Evolutionary conservation across 75 land plant species (phyloP).

Genomic region (Pinus tabuliformis): DNA sequence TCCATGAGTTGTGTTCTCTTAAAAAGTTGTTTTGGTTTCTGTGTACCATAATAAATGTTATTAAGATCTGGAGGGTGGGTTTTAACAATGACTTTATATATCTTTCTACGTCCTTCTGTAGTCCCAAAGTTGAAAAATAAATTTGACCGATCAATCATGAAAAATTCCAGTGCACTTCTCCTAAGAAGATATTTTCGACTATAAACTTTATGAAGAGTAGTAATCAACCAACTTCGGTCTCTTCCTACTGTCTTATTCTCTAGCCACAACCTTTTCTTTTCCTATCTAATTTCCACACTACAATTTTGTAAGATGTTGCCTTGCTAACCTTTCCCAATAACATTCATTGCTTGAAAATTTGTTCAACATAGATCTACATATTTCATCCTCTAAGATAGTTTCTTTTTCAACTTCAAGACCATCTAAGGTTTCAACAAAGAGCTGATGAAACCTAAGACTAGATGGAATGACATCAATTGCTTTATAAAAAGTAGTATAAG

Average conservation of each 20-base stretch:
- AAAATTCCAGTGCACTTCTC: constrained; percentile 93
- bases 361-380: constrained; percentile 53
- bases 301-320: constrained; percentile 17
- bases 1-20: constrained; percentile 94
- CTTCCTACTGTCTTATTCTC: too few species aligned
- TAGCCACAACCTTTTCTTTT: too few species aligned
- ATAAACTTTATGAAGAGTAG: too few species aligned
- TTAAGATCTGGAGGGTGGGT: constrained; percentile 89
- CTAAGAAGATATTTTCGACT: constrained; percentile 87
- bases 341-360: constrained; percentile 63
- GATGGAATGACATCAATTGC: constrained; percentile 69
- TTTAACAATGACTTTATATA: constrained; percentile 88
- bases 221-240: too few species aligned
- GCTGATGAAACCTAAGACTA: constrained; percentile 54
- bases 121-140: constrained; percentile 97
- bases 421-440: constrained; percentile 73
- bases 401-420: constrained; percentile 38
- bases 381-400: constrained; percentile 52
- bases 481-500: constrained; percentile 55
- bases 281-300: neutral
- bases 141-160: constrained; percentile 95
- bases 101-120: constrained; percentile 61
- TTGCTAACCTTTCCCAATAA: constrained; percentile 94
- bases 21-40: constrained; percentile 91
- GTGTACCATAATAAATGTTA: constrained; percentile 88